Evolutionary conservation across 768 basidiomycete genomes (phyloP).

Genomic region (Kwoniella sp.): DNA sequence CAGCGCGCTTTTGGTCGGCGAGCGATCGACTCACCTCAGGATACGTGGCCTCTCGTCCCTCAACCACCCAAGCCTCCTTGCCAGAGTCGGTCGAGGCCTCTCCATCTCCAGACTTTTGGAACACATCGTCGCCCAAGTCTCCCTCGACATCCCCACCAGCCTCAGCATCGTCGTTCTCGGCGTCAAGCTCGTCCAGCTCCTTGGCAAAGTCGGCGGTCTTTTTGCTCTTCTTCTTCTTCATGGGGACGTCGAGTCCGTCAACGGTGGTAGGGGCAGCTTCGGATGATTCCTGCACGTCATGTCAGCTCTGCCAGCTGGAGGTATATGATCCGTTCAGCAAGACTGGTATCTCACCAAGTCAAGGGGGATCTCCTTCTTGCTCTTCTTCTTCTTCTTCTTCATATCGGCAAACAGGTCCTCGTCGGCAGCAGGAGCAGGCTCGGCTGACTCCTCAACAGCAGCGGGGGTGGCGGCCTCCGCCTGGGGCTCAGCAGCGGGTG

Average conservation of each 20-base stretch:
- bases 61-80: conserved; percentile 72
- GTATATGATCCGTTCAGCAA: too few species aligned
- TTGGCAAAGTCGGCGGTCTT: conserved; percentile 66
- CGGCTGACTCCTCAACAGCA: conserved; percentile 8
- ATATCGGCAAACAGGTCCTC: conserved; percentile 84
- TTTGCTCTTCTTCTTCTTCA: conserved; percentile 59
- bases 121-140: conserved; percentile 85
- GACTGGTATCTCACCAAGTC: conserved; percentile 39
- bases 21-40: conserved; percentile 62
- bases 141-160: conserved; percentile 48
- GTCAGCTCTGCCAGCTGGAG: too few species aligned
- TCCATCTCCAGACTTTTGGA: conserved; percentile 56
- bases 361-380: conserved; percentile 52
- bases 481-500: conserved; percentile 19
- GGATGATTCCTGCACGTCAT: conserved; percentile 10
- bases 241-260: conserved; percentile 42
- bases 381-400: conserved; percentile 92
- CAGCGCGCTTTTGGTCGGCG: background rate
- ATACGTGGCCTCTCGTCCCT: conserved; percentile 94
- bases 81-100: conserved; percentile 56
- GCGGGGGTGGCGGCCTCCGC: conserved; percentile 28
- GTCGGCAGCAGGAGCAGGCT: conserved; percentile 3
- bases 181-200: conserved; percentile 53
- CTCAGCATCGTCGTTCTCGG: conserved; percentile 56
- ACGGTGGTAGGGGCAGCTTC: conserved; percentile 22